Conservation (phyloP, 306 rosid species). For the Styphnolobium japonicum region DNA sequence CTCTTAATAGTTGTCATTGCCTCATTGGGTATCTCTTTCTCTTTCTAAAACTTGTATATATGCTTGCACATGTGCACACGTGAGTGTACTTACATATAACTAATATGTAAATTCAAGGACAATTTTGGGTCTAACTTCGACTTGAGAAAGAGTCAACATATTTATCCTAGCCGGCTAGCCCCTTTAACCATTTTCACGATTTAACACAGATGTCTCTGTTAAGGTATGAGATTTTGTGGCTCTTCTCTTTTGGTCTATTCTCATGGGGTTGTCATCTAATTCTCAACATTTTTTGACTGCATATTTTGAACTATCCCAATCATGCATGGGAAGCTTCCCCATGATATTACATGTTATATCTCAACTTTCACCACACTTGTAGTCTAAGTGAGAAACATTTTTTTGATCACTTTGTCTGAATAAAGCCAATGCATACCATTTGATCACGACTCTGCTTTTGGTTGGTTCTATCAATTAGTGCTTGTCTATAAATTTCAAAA, state of each 20-base stretch:
- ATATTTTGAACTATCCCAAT: constrained; percentile 9
- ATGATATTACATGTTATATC: not conserved
- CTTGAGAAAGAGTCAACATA: not conserved
- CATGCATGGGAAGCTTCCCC: not conserved
- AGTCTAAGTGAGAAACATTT: constrained; percentile 10
- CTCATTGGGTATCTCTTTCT: not conserved
- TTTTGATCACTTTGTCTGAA: constrained; percentile 23
- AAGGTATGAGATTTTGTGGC: not conserved
- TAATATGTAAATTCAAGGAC: not conserved
- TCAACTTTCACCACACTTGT: not conserved
- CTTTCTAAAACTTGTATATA: not conserved
- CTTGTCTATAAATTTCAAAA: constrained; percentile 27
- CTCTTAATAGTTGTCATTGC: constrained; percentile 42
- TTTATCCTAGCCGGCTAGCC: not conserved
- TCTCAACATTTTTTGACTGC: not conserved
- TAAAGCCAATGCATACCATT: constrained; percentile 33
- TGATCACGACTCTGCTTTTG: constrained; percentile 42
- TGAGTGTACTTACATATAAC: not conserved
- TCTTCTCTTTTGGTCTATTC: constrained; percentile 12
- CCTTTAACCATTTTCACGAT: not conserved
- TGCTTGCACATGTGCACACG: not conserved
- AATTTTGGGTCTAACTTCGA: not conserved
- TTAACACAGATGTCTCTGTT: not conserved
- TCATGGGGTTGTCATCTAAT: constrained; percentile 21
- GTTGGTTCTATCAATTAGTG: constrained; percentile 36